Percentiles rank a stretch among this genome's conserved stretches.
These are phyloP conservation scores for Solanum pennellii DNA, from an alignment of 257 asterid species.

Conservation along the genomic window DNA sequence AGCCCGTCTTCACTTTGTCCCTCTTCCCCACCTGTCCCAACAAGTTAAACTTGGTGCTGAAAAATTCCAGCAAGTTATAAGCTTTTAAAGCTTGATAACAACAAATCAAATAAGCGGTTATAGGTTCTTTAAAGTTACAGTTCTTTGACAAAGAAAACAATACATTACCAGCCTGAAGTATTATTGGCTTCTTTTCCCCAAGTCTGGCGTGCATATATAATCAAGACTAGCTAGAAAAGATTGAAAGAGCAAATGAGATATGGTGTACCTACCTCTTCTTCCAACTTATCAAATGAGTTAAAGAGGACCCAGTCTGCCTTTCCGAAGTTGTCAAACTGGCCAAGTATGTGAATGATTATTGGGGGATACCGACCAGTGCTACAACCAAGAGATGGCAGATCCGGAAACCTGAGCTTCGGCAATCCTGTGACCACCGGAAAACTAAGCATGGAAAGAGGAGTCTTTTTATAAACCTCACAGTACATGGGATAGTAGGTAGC, in stretches of 20 bases:
- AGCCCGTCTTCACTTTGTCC: not conserved
- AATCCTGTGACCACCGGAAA: constrained; percentile 16
- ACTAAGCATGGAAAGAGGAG: constrained; percentile 14
- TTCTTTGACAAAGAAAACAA: not conserved
- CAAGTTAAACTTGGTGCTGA: not conserved
- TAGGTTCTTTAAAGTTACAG: not conserved
- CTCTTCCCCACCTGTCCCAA: not conserved
- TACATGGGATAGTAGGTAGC: constrained; percentile 40
- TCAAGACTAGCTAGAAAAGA: not conserved
- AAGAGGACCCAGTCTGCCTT: constrained; percentile 55
- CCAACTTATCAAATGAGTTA: constrained; percentile 42
- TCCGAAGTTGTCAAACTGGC: constrained; percentile 29
- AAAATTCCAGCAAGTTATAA: not conserved
- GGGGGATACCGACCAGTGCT: constrained; percentile 29
- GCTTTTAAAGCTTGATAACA: not conserved
- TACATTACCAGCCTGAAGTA: not conserved
- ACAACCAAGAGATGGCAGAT: constrained; percentile 46
- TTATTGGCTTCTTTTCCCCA: not conserved
- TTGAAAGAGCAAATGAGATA: not conserved
- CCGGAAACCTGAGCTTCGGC: constrained; percentile 28
- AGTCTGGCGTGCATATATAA: not conserved
- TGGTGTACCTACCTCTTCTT: constrained; percentile 34
- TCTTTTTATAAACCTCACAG: constrained; percentile 24
- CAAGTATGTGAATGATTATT: constrained; percentile 26
- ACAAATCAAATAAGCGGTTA: not conserved